These are phyloP conservation scores for Ustilago curta DNA, from an alignment of 1,284 basidiomycete species.

Conservation along the genomic window DNA sequence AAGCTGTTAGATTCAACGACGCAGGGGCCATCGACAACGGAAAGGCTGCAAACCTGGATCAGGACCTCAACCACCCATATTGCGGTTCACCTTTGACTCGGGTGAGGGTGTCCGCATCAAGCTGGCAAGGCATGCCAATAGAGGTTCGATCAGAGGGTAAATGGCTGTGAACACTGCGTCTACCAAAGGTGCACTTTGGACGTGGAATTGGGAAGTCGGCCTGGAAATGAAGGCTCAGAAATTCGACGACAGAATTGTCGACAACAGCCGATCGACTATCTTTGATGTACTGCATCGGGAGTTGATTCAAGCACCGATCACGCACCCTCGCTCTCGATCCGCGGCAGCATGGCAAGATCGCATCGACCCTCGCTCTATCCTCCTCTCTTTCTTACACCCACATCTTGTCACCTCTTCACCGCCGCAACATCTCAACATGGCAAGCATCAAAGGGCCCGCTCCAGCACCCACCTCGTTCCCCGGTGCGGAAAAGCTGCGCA, in stretches of 20 bases:
- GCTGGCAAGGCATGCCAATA: too few species aligned
- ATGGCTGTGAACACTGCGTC: too few species aligned
- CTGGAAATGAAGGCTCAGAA: background rate
- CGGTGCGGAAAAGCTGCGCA: slow-evolving; percentile 58
- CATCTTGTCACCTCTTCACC: background rate
- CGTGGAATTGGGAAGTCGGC: background rate
- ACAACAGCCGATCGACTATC: background rate
- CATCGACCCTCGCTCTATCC: background rate
- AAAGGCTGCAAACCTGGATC: too few species aligned
- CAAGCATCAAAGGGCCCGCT: slow-evolving; percentile 64
- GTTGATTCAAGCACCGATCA: slow-evolving; percentile 1
- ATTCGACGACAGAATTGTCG: background rate
- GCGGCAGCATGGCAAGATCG: background rate
- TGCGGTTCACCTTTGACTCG: too few species aligned
- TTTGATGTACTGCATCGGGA: background rate
- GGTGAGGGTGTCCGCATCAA: too few species aligned
- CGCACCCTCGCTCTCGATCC: background rate
- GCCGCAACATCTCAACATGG: slow-evolving; percentile 26
- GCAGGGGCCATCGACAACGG: background rate
- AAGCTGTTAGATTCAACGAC: background rate
- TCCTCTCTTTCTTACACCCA: background rate
- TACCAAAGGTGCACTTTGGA: background rate
- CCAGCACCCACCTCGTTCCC: slow-evolving; percentile 65
- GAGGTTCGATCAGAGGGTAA: too few species aligned
- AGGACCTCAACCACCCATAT: too few species aligned